Conservation (phyloP, 2,329 filamentous ascomycete species). For the Berkeleyomyces rouxiae region DNA sequence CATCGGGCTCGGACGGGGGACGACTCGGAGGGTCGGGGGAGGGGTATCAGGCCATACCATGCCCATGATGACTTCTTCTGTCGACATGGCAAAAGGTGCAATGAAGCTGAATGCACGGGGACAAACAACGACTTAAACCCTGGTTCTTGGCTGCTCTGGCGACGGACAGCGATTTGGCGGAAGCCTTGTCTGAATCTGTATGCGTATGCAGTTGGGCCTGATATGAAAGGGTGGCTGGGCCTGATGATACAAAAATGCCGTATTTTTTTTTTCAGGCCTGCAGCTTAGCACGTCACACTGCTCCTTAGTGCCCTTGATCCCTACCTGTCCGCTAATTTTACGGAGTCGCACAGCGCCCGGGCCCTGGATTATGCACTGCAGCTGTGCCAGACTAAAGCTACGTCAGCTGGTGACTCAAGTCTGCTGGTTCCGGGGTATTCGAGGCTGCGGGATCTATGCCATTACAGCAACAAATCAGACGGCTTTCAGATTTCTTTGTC, state of each 20-base stretch:
- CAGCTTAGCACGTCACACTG: background rate
- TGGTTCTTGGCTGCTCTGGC: background rate
- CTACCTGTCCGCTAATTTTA: background rate
- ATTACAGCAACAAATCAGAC: too few relatives aligned
- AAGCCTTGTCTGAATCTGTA: background rate
- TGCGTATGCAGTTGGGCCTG: background rate
- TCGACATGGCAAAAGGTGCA: background rate
- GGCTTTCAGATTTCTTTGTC: background rate
- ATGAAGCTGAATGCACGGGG: background rate
- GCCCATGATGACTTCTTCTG: constrained; percentile 14
- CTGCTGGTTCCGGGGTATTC: background rate
- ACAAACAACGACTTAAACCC: background rate
- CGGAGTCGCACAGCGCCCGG: background rate
- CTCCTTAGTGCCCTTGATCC: background rate
- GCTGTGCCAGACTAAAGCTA: background rate
- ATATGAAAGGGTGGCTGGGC: background rate
- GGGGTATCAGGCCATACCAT: constrained; percentile 37
- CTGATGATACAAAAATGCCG: background rate
- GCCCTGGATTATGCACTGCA: background rate
- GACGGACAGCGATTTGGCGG: background rate
- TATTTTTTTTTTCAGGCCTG: background rate
- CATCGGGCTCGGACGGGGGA: background rate
- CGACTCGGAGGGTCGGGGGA: background rate
- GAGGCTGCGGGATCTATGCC: too few relatives aligned
- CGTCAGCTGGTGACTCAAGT: background rate